phyloP scores from a whole-genome alignment of 2,329 filamentous ascomycete genomes.

The Fusarium brevicatenulatum region DNA sequence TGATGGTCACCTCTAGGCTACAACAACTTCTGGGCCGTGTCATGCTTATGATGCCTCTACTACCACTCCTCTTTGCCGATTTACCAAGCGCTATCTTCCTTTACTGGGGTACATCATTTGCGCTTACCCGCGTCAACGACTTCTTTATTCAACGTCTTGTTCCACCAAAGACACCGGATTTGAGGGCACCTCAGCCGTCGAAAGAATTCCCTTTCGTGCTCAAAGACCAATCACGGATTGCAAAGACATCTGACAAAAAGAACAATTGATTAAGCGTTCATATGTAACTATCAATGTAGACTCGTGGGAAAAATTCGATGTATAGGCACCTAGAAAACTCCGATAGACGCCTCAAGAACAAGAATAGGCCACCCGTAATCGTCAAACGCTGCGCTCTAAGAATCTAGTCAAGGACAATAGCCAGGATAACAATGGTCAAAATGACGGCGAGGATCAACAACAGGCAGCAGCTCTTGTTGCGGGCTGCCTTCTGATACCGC shows the following conservation, averaged over 20 bases:
- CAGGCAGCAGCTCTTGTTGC: conserved; percentile 94
- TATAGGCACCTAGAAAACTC: conserved; percentile 40
- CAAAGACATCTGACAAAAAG: neutral
- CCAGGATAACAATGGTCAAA: conserved; percentile 87
- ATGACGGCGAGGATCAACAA: conserved; percentile 90
- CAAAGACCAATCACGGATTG: neutral
- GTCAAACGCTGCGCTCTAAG: conserved; percentile 23
- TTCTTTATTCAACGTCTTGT: conserved; percentile 42
- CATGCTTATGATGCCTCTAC: conserved; percentile 47
- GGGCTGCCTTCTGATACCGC: conserved; percentile 92
- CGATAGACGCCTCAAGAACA: conserved; percentile 39
- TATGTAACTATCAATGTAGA: conserved; percentile 39
- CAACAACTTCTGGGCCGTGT: conserved; percentile 45
- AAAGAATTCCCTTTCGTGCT: conserved; percentile 39
- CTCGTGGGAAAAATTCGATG: conserved; percentile 27
- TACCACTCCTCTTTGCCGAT: conserved; percentile 50
- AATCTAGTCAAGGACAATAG: conserved; percentile 77
- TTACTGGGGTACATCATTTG: conserved; percentile 53
- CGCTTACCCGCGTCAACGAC: conserved; percentile 49
- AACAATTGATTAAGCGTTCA: conserved; percentile 24
- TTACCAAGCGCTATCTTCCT: conserved; percentile 54
- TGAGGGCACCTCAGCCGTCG: conserved; percentile 25
- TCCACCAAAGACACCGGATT: conserved; percentile 23
- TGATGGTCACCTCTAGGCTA: conserved; percentile 35
- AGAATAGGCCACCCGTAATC: conserved; percentile 27